Evolutionary conservation across 2,329 filamentous ascomycete genomes (phyloP), one percentile per base, ranked within the genome.

Genomic region (Penicillium brasilianum): DNA sequence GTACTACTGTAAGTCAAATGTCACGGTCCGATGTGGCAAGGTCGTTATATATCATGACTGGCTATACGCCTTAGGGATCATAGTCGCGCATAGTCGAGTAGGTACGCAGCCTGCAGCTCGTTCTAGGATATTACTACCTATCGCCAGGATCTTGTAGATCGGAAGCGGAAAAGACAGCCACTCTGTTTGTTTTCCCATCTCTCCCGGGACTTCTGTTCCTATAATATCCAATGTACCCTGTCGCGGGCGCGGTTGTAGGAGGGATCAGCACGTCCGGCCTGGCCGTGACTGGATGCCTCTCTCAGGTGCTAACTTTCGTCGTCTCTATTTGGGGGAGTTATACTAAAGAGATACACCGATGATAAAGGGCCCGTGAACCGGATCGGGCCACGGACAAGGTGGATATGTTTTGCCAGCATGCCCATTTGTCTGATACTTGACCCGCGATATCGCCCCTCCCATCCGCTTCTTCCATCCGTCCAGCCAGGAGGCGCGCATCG

Each of bases 11-110:
- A 18, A 25, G 28, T 41, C 36, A 37, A 44, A 54, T 55, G 57
- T 49, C 51, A 43, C 28, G 64, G n/a, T 36, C 36, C 41, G 30
- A 28, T 16, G 61, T 66, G 63, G 63, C 63, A 46, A 66, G 30
- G 22, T 30, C 44, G 8, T 18, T 43, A 32, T 16, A 11, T 22
- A 11, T 11, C 18, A 52, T 66, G 37, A 65, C 54, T 66, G 63
- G 63, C 58, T 54, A 28, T 28, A 46, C 34, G 3, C 32, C 3
- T 18, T 22, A 16, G 32, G 10, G 32, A 18, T 6, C 30, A 41
- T 41, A 36, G 55, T 55, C 39, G 25, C 50, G 49, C 51, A 46
- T 34, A 14, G 22, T 49, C 39, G 30, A 41, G 14, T n/a, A 43
- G 28, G 39, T n/a, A 43, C 34, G 39, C 16, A 51, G 56, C 39